These are phyloP conservation scores for Sungouiella thailandica DNA, from an alignment of 805 yeast species.

Conservation along the genomic window DNA sequence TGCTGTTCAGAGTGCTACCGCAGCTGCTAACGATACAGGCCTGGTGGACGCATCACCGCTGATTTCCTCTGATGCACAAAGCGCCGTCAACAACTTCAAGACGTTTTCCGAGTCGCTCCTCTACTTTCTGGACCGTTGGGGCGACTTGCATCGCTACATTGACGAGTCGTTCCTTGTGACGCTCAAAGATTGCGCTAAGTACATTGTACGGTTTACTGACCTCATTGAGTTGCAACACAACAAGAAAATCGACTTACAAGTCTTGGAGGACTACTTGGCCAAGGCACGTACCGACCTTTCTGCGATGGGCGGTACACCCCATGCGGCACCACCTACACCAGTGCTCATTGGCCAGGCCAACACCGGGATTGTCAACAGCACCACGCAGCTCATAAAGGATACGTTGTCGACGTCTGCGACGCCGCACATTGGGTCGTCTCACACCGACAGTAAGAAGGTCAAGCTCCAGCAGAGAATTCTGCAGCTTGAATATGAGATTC, in stretches of 20 bases:
- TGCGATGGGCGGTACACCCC: slow-evolving; percentile 26
- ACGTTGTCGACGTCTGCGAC: slow-evolving; percentile 46
- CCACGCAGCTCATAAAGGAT: slow-evolving; percentile 44
- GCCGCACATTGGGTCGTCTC: slow-evolving; percentile 35
- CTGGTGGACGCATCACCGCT: slow-evolving; percentile 22
- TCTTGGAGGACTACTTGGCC: slow-evolving; percentile 68
- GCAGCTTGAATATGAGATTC: slow-evolving; percentile 43
- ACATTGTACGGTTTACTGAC: slow-evolving; percentile 39
- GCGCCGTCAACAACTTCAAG: slow-evolving; percentile 27
- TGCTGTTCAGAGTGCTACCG: slow-evolving; percentile 39
- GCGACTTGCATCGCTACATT: slow-evolving; percentile 40
- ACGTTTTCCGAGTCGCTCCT: slow-evolving; percentile 35
- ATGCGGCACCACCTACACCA: slow-evolving; percentile 29
- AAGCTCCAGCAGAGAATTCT: slow-evolving; percentile 39
- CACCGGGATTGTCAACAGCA: slow-evolving; percentile 36
- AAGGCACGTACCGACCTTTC: slow-evolving; percentile 66
- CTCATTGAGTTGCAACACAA: slow-evolving; percentile 82
- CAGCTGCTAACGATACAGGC: slow-evolving; percentile 14
- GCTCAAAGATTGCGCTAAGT: slow-evolving; percentile 83
- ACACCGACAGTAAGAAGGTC: slow-evolving; percentile 39
- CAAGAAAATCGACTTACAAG: slow-evolving; percentile 87
- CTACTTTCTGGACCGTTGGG: slow-evolving; percentile 37
- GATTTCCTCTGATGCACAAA: slow-evolving; percentile 7
- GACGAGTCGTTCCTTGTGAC: slow-evolving; percentile 82
- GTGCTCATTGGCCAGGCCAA: slow-evolving; percentile 16